Evolutionary conservation across 2,329 filamentous ascomycete genomes (phyloP), one percentile per base, ranked within the genome.

Genomic region (Fusarium xyrophilum): DNA sequence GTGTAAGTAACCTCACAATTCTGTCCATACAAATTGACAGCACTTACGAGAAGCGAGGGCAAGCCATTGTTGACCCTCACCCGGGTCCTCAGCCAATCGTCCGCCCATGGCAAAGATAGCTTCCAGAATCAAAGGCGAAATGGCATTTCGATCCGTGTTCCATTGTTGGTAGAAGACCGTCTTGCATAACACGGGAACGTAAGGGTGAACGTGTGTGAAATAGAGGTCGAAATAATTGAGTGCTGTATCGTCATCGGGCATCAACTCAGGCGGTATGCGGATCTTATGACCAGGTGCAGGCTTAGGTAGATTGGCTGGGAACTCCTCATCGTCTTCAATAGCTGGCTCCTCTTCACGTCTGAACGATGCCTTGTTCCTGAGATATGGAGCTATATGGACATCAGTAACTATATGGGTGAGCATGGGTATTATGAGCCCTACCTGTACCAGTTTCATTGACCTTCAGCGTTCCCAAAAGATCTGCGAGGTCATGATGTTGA

Each of bases 101-200:
- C 92, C 92, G 7, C 93, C 91, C 76, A 96, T 96, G 15, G 95
- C 93, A 78, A 98, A 97, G 21, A 98, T 89, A 10, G 93, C 93
- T 78, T 97, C 95, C 2, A 98, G 82, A 59, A 98, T 85, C 33
- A 98, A 82, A 1, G 95, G 94, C 1, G 96, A 97, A 32, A 98
- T 93, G 1, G 91, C 88, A n/a, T 91, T 87, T 61, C 92, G 87
- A 65, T 93, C 90, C 19, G 88, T 89, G 59, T 91, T 89, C 95
- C 95, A 98, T 80, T 97, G 93, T 43, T 93, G 89, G 74, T 96
- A 97, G 73, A 98, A 92, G 39, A 90, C 84, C 4, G 86, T 82
- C 74, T 93, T 92, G 80, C 96, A 94, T 55, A 98, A 82, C 6
- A 98, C 93, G 0, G 95, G 95, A 4, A 96, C 89, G 72, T 97